These are phyloP conservation scores for Wickerhamomyces strasburgensis DNA, from an alignment of 805 yeast species.

Conservation along the genomic window DNA sequence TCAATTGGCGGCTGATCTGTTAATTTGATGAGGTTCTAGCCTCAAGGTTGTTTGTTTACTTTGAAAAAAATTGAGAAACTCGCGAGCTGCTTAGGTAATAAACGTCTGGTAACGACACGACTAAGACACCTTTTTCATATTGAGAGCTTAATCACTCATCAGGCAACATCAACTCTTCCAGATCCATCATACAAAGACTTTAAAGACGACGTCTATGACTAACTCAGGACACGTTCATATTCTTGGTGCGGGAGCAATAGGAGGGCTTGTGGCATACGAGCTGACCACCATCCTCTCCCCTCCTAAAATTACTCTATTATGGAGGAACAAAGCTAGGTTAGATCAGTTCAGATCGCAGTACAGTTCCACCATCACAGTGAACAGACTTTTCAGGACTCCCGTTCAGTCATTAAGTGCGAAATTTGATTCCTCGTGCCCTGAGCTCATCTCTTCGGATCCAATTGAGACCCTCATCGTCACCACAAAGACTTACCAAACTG, in stretches of 20 bases:
- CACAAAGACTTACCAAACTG: conserved; percentile 76
- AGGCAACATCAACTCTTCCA: not conserved
- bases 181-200: not conserved
- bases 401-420: conserved; percentile 2
- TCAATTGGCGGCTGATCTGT: conserved; percentile 3
- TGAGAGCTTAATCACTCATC: not conserved
- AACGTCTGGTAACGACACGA: too few species aligned
- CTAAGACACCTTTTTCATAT: too few species aligned
- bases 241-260: conserved; percentile 27
- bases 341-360: conserved; percentile 15
- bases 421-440: conserved; percentile 12
- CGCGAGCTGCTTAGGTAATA: too few species aligned
- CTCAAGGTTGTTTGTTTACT: too few species aligned
- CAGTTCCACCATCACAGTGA: conserved; percentile 14
- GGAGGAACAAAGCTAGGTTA: conserved; percentile 18
- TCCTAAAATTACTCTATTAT: conserved; percentile 18
- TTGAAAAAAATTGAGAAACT: too few species aligned
- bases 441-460: conserved; percentile 14
- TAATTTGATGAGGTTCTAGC: too few species aligned
- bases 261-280: conserved; percentile 23
- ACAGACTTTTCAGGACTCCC: conserved; percentile 20
- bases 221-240: conserved; percentile 14
- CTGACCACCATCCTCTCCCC: conserved; percentile 15
- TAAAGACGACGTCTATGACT: not conserved
- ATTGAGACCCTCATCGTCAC: conserved; percentile 64